Evolutionary conservation across 495 filamentous ascomycete genomes (phyloP).

Genomic region (Cladorrhinum samala): DNA sequence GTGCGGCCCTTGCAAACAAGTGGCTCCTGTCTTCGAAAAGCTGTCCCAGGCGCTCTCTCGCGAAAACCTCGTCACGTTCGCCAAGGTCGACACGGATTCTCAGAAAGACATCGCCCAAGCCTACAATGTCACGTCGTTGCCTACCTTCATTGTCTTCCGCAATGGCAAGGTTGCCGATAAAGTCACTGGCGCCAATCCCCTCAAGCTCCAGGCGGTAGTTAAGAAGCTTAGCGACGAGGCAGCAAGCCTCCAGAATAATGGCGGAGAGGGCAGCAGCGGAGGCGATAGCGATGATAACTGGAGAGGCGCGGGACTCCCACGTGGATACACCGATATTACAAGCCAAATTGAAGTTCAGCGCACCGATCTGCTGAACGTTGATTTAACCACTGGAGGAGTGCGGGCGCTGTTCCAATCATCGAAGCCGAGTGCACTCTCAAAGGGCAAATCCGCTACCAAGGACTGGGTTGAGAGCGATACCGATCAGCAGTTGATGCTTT

Average conservation of each 20-base stretch:
- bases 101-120: conserved; percentile 66
- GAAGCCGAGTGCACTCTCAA: conserved; percentile 60
- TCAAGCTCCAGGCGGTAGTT: conserved; percentile 61
- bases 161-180: conserved; percentile 57
- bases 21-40: conserved; percentile 79
- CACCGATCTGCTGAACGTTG: conserved; percentile 80
- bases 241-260: conserved; percentile 42
- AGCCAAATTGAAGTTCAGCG: conserved; percentile 71
- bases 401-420: conserved; percentile 63
- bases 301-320: conserved; percentile 67
- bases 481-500: conserved; percentile 97
- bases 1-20: conserved; percentile 78
- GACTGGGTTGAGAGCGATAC: conserved; percentile 99
- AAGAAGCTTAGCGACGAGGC: conserved; percentile 68
- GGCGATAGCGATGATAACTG: conserved; percentile 50
- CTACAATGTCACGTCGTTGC: conserved; percentile 67
- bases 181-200: conserved; percentile 66
- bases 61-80: conserved; percentile 70
- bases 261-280: conserved; percentile 41
- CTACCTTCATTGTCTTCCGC: conserved; percentile 90
- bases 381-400: conserved; percentile 60
- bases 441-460: conserved; percentile 52
- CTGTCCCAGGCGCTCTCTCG: conserved; percentile 66
- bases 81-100: conserved; percentile 76
- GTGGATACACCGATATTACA: conserved; percentile 78